These are phyloP conservation scores for Vaucheria bursata DNA, from an alignment of 352 stramenopile species.

Conservation along the genomic window DNA sequence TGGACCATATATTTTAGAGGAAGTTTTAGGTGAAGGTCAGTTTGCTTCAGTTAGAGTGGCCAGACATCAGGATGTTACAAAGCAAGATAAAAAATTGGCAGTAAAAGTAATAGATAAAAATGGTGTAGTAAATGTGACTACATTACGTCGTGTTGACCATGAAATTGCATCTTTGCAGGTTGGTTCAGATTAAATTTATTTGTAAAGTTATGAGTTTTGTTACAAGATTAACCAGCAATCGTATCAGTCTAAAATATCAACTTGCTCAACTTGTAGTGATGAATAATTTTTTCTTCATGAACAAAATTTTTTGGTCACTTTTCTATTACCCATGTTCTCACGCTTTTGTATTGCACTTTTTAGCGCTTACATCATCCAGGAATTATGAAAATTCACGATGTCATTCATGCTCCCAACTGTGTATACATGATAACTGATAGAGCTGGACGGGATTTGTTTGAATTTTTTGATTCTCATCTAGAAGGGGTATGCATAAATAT, in stretches of 20 bases:
- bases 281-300: too few species aligned
- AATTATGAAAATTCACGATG: conserved; percentile 11
- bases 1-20: conserved; percentile 2
- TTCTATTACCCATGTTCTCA: too few species aligned
- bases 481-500: conserved; percentile 4
- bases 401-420: conserved; percentile 9
- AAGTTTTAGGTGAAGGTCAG: conserved; percentile 13
- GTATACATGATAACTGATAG: conserved; percentile 18
- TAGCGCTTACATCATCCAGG: background rate
- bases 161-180: conserved; percentile 11
- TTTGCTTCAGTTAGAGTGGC: conserved; percentile 8
- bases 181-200: too few species aligned
- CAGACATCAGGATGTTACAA: background rate
- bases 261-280: too few species aligned
- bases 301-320: too few species aligned
- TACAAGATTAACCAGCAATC: too few species aligned
- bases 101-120: conserved; percentile 16
- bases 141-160: conserved; percentile 12
- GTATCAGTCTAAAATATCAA: too few species aligned
- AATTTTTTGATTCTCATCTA: conserved; percentile 16
- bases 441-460: conserved; percentile 15
- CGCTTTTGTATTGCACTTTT: background rate
- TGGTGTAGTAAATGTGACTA: conserved; percentile 6
- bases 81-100: background rate
- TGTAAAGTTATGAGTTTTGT: too few species aligned